These are phyloP conservation scores for Biscogniauxia mediterranea DNA, from an alignment of 2,329 filamentous ascomycete species.

Conservation along the genomic window DNA sequence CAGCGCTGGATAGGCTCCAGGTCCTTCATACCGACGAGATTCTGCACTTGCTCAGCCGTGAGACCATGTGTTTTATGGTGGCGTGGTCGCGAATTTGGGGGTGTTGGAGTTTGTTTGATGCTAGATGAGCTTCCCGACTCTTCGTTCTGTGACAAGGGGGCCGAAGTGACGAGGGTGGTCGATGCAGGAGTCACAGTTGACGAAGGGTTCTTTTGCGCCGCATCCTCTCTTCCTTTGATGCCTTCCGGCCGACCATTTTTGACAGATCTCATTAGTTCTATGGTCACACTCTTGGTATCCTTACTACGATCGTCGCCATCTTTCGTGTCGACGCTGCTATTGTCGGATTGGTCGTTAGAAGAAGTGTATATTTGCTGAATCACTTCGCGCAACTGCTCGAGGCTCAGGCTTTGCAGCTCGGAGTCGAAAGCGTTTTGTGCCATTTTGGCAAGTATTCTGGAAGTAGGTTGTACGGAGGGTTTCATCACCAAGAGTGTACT, in stretches of 20 bases:
- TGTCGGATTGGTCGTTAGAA: too few relatives aligned
- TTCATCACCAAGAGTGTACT: too few relatives aligned
- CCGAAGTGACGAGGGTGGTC: not conserved
- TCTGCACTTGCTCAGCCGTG: not conserved
- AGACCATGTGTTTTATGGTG: too few relatives aligned
- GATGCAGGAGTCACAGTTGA: not conserved
- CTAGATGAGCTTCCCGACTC: not conserved
- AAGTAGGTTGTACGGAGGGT: not conserved
- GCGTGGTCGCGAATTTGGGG: too few relatives aligned
- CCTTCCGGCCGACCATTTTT: not conserved
- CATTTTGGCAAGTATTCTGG: not conserved
- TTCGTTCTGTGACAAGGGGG: not conserved
- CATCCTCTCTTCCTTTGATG: not conserved
- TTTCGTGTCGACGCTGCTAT: not conserved
- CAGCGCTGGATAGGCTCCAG: slow-evolving; percentile 3
- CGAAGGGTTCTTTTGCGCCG: not conserved
- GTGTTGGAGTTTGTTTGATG: not conserved
- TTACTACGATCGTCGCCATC: not conserved
- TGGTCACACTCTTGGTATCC: not conserved
- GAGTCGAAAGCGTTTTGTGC: not conserved
- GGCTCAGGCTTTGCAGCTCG: not conserved
- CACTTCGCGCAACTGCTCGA: not conserved
- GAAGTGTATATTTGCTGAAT: not conserved
- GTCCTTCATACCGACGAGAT: not conserved
- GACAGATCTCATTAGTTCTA: not conserved